Conservation (phyloP, 768 basidiomycete genomes). For the Panaeolus cyanescens region DNA sequence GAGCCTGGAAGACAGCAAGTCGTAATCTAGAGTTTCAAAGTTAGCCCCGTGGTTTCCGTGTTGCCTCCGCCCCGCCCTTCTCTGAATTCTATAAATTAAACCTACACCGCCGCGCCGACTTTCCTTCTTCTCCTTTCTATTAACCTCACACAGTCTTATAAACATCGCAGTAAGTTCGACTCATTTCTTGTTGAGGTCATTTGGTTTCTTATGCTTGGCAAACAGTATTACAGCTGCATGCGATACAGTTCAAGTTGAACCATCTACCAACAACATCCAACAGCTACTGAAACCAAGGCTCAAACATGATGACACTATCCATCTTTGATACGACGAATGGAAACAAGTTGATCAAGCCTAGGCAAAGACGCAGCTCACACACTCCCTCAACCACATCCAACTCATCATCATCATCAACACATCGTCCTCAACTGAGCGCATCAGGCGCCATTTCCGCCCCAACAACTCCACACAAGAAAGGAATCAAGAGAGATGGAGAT, state of each 20-base stretch:
- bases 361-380: slow-evolving; percentile 2
- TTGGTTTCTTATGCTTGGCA: neutral
- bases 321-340: neutral
- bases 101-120: neutral
- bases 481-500: neutral
- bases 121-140: neutral
- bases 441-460: neutral
- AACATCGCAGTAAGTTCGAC: neutral
- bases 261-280: neutral
- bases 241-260: neutral
- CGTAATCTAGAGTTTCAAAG: neutral
- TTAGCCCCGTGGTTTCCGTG: neutral
- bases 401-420: slow-evolving; percentile 5
- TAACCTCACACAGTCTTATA: slow-evolving; percentile 3
- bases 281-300: neutral
- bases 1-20: neutral
- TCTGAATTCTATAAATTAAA: neutral
- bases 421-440: neutral
- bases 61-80: neutral
- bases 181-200: neutral
- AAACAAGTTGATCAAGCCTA: slow-evolving; percentile 1
- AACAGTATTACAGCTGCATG: neutral
- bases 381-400: slow-evolving; percentile 1
- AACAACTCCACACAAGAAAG: neutral
- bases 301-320: neutral